Percentiles rank a stretch among this genome's conserved stretches.
phyloP scores from a whole-genome alignment of 83 land plant species.

The Diphasiastrum complanatum region DNA sequence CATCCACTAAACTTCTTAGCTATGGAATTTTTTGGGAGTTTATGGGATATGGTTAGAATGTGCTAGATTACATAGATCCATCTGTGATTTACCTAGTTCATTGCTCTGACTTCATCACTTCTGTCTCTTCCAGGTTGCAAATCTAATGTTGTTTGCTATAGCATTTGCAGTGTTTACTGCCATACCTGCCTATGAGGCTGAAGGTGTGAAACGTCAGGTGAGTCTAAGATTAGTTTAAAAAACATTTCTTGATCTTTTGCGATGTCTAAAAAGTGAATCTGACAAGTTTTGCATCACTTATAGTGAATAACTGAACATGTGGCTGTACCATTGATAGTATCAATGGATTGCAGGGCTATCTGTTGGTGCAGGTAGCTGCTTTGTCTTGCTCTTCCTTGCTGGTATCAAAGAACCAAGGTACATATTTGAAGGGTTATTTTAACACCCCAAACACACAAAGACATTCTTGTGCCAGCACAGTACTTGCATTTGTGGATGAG shows the following conservation, averaged over 20 bases:
- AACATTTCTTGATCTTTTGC: not conserved
- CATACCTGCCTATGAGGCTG: conserved; percentile 23
- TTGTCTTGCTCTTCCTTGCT: conserved; percentile 61
- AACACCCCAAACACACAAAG: no score
- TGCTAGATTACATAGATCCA: no score
- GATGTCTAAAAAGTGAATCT: not conserved
- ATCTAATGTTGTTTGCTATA: conserved; percentile 74
- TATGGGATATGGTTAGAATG: no score
- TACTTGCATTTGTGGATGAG: no score
- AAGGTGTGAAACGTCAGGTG: conserved; percentile 73
- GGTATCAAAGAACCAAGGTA: conserved; percentile 92
- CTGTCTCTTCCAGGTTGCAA: conserved; percentile 62
- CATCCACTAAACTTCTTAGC: no score
- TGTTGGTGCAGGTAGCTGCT: conserved; percentile 66
- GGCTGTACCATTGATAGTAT: conserved; percentile 46
- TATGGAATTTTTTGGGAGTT: no score
- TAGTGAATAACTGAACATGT: not conserved
- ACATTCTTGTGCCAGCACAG: no score
- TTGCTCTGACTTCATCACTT: no score
- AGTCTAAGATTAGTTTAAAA: not conserved
- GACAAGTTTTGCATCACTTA: not conserved
- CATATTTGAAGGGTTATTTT: no score
- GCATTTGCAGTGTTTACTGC: conserved; percentile 63
- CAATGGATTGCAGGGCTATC: conserved; percentile 81
- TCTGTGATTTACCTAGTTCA: no score